These are phyloP conservation scores for Colletotrichum agaves DNA, from an alignment of 2,329 filamentous ascomycete species.

Conservation along the genomic window DNA sequence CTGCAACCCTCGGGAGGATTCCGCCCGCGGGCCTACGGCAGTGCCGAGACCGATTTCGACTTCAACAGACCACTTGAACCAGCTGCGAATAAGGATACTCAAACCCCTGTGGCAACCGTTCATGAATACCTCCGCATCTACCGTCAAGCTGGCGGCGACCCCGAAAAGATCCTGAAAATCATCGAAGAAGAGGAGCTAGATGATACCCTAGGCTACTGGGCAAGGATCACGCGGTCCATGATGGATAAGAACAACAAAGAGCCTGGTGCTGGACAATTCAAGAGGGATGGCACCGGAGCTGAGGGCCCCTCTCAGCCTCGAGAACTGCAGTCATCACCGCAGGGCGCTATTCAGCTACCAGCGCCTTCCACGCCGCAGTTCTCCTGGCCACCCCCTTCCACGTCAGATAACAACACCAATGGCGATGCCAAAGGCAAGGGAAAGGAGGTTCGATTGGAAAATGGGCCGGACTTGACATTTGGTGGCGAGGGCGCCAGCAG, in stretches of 20 bases:
- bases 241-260: constrained; percentile 38
- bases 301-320: constrained; percentile 12
- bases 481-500: constrained; percentile 16
- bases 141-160: constrained; percentile 68
- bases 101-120: constrained; percentile 42
- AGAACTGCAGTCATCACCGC: constrained; percentile 8
- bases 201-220: constrained; percentile 68
- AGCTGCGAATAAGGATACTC: background rate
- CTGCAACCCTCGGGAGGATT: background rate
- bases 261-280: constrained; percentile 3
- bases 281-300: constrained; percentile 1
- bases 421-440: constrained; percentile 39
- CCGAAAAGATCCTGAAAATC: constrained; percentile 67
- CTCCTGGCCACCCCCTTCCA: constrained; percentile 26
- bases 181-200: constrained; percentile 70
- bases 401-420: background rate
- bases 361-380: constrained; percentile 37
- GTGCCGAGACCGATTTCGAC: constrained; percentile 13
- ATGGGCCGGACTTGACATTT: constrained; percentile 8
- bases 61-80: constrained; percentile 25
- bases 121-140: constrained; percentile 66
- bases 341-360: constrained; percentile 24
- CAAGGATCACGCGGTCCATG: constrained; percentile 58
- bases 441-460: constrained; percentile 31
- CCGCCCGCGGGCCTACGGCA: constrained; percentile 1